Conservation (phyloP, 768 basidiomycete species). For the Myochromella boudieri region DNA sequence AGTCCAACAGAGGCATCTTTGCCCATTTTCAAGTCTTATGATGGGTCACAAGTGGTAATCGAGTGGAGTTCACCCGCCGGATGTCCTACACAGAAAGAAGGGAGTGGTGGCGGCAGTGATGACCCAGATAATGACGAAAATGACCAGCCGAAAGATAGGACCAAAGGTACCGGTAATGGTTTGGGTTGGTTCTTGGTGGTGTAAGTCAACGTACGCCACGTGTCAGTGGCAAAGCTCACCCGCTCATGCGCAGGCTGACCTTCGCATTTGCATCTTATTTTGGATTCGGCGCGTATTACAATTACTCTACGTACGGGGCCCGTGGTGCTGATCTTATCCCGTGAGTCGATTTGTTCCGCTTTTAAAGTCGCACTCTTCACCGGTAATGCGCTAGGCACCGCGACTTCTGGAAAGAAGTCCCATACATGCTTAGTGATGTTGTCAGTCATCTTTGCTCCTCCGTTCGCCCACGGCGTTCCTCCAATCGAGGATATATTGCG, state of each 20-base stretch:
- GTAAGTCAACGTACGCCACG: constrained; percentile 52
- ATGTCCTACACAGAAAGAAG: constrained; percentile 42
- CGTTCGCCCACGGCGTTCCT: constrained; percentile 62
- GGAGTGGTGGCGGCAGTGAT: constrained; percentile 38
- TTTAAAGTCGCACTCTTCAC: constrained; percentile 3
- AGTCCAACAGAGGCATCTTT: constrained; percentile 36
- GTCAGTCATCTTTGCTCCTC: constrained; percentile 74
- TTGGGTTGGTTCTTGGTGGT: constrained; percentile 89
- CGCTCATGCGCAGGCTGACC: constrained; percentile 44
- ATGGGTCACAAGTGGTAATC: constrained; percentile 50
- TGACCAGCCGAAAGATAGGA: constrained; percentile 23
- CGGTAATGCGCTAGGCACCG: constrained; percentile 58
- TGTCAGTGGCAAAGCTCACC: not conserved
- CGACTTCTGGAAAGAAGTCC: constrained; percentile 89
- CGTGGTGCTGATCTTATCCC: constrained; percentile 81
- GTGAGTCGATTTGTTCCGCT: constrained; percentile 42
- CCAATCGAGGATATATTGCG: constrained; percentile 72
- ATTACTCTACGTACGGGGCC: constrained; percentile 86
- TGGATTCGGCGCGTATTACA: constrained; percentile 79
- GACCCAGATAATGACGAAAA: constrained; percentile 17
- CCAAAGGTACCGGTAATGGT: constrained; percentile 60
- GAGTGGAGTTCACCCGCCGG: constrained; percentile 66
- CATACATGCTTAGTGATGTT: constrained; percentile 81
- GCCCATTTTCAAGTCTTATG: constrained; percentile 60
- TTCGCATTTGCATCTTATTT: constrained; percentile 73